A percentile compares a stretch with the other conserved stretches of the same genome.
Evolutionary conservation across 108 stramenopile species (phyloP).

Genomic region (Craspedostauros australis): DNA sequence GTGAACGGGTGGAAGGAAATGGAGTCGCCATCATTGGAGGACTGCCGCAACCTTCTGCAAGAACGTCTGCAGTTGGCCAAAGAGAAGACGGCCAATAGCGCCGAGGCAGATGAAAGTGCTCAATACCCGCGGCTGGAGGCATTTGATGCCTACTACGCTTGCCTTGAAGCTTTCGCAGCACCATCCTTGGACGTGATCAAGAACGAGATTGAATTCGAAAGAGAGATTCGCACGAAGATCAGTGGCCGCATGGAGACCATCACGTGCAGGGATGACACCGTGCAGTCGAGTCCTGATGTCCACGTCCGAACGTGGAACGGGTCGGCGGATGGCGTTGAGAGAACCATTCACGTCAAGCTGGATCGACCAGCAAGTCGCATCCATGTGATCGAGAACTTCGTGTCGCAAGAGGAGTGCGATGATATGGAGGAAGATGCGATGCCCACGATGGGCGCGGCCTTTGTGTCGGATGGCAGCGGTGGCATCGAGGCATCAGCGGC

Average conservation of each 20-base stretch:
- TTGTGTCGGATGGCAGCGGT: constrained; percentile 79
- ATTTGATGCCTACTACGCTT: too few relatives aligned
- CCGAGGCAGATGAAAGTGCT: too few relatives aligned
- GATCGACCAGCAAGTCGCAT: constrained; percentile 63
- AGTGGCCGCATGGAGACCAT: constrained; percentile 51
- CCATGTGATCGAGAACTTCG: constrained; percentile 69
- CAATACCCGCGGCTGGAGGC: too few relatives aligned
- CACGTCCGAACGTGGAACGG: constrained; percentile 14
- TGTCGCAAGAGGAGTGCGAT: constrained; percentile 66
- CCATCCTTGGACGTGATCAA: constrained; percentile 28
- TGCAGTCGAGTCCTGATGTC: constrained; percentile 42
- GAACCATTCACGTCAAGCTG: constrained; percentile 45
- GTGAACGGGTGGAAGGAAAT: too few relatives aligned
- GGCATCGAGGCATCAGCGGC: constrained; percentile 34
- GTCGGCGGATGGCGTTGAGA: constrained; percentile 16
- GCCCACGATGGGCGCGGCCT: constrained; percentile 54
- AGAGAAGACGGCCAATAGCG: too few relatives aligned
- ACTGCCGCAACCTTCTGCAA: too few relatives aligned
- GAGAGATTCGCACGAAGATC: constrained; percentile 32
- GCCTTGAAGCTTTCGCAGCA: too few relatives aligned
- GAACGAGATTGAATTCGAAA: constrained; percentile 54
- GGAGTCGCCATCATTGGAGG: too few relatives aligned
- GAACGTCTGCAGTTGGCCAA: too few relatives aligned
- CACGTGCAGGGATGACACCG: constrained; percentile 48
- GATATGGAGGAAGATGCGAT: constrained; percentile 54